Conservation (phyloP, 2,329 filamentous ascomycete species). For the Graphium sp. region DNA sequence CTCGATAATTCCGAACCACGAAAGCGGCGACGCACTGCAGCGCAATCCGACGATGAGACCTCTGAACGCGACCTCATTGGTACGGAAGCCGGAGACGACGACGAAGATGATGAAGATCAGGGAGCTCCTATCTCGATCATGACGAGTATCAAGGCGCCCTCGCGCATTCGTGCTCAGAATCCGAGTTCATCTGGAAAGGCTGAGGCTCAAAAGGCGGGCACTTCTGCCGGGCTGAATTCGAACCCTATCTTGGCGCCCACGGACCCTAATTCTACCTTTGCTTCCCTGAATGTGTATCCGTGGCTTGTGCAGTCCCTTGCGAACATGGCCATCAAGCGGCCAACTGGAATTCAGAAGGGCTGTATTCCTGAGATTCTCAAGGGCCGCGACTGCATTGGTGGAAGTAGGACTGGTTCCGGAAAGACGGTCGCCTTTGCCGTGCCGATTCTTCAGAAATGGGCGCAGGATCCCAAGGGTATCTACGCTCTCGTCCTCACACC, state of each 20-base stretch:
- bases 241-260: slow-evolving; percentile 29
- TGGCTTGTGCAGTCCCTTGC: slow-evolving; percentile 76
- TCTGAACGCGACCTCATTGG: slow-evolving; percentile 14
- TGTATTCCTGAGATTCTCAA: slow-evolving; percentile 88
- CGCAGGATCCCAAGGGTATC: slow-evolving; percentile 79
- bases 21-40: slow-evolving; percentile 25
- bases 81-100: too few species aligned
- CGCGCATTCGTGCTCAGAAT: slow-evolving; percentile 28
- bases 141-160: slow-evolving; percentile 30
- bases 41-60: slow-evolving; percentile 12
- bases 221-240: slow-evolving; percentile 4
- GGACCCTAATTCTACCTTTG: slow-evolving; percentile 48
- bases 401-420: slow-evolving; percentile 85
- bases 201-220: slow-evolving; percentile 5
- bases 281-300: slow-evolving; percentile 54
- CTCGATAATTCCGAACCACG: slow-evolving; percentile 26
- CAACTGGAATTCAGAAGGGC: slow-evolving; percentile 81
- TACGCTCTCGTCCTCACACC: slow-evolving; percentile 83
- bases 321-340: slow-evolving; percentile 66
- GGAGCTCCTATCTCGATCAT: too few species aligned
- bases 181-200: slow-evolving; percentile 2
- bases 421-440: slow-evolving; percentile 95
- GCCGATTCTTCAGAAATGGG: slow-evolving; percentile 86
- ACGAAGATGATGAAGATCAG: too few species aligned
- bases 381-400: slow-evolving; percentile 87